phyloP scores from a whole-genome alignment of 2,329 filamentous ascomycete species.

The Ophiostoma populinum region DNA sequence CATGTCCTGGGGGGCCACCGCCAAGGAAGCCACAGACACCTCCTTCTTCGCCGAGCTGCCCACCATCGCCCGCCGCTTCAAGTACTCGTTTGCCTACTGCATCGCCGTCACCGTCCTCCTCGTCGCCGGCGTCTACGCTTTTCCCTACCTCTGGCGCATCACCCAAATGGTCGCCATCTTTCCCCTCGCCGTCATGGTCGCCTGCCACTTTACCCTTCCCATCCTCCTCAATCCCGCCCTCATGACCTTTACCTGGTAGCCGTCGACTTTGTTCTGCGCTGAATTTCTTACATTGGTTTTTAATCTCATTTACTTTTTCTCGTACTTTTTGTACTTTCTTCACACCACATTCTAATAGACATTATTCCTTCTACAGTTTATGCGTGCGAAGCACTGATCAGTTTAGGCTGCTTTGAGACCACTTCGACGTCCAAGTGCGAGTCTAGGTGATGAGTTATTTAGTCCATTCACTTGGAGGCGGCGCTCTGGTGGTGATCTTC shows the following conservation, averaged over 20 bases:
- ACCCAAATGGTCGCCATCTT: conserved; percentile 59
- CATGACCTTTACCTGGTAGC: conserved; percentile 60
- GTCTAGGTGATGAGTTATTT: too few relatives aligned
- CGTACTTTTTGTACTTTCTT: too few relatives aligned
- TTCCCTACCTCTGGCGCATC: conserved; percentile 49
- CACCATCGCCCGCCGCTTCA: conserved; percentile 64
- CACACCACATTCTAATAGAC: too few relatives aligned
- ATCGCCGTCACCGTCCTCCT: conserved; percentile 42
- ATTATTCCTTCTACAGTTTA: too few relatives aligned
- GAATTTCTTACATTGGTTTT: too few relatives aligned
- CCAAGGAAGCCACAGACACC: conserved; percentile 65
- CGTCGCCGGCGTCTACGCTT: conserved; percentile 42
- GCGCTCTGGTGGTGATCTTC: too few relatives aligned
- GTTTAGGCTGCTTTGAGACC: too few relatives aligned
- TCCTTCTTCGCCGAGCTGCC: conserved; percentile 77
- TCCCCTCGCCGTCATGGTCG: conserved; percentile 53
- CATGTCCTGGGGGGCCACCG: conserved; percentile 73
- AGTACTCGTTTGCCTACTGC: conserved; percentile 49
- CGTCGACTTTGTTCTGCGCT: too few relatives aligned
- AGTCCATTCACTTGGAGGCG: too few relatives aligned
- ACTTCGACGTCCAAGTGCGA: too few relatives aligned
- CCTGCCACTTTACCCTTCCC: conserved; percentile 52
- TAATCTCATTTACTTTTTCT: too few relatives aligned
- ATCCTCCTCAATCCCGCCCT: conserved; percentile 61
- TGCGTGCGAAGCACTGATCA: too few relatives aligned